A percentile compares a stretch with the other conserved stretches of the same genome.
Conservation (phyloP, 192 early-diverging fungal species). For the Backusella tarrabulga region DNA sequence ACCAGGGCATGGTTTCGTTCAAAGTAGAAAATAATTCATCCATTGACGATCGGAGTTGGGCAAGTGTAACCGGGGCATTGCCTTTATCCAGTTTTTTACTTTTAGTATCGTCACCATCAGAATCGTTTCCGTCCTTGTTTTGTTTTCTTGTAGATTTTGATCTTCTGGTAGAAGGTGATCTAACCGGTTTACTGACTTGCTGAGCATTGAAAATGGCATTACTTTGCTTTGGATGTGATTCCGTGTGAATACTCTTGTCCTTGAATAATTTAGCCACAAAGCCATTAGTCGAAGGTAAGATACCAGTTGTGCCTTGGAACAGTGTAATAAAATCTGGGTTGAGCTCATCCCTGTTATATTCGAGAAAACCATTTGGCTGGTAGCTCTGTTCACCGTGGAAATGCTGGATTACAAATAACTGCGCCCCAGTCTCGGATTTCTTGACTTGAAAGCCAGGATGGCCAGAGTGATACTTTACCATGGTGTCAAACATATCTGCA, state of each 20-base stretch:
- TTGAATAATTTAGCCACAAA: constrained; percentile 77
- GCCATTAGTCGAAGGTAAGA: constrained; percentile 57
- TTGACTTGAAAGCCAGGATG: constrained; percentile 40
- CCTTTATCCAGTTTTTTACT: background rate
- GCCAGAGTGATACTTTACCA: constrained; percentile 52
- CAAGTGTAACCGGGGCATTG: constrained; percentile 34
- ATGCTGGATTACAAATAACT: constrained; percentile 79
- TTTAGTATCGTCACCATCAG: constrained; percentile 8
- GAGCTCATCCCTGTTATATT: constrained; percentile 74
- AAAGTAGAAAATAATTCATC: constrained; percentile 66
- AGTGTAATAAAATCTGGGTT: constrained; percentile 82
- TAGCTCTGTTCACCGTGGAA: constrained; percentile 70
- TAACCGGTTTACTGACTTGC: constrained; percentile 67
- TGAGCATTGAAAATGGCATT: constrained; percentile 76
- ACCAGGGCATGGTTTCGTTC: constrained; percentile 77
- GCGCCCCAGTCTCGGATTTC: constrained; percentile 31
- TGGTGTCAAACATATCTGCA: constrained; percentile 52
- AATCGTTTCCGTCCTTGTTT: background rate
- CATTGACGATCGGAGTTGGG: constrained; percentile 70
- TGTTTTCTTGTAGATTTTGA: constrained; percentile 41
- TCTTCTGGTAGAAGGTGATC: constrained; percentile 58
- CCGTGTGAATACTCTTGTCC: constrained; percentile 65
- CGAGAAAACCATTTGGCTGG: constrained; percentile 62
- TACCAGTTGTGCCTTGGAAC: constrained; percentile 65
- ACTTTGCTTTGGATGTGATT: constrained; percentile 76